These are phyloP conservation scores for Mortierella sp. DNA, from an alignment of 371 early-diverging fungal species.

Conservation along the genomic window DNA sequence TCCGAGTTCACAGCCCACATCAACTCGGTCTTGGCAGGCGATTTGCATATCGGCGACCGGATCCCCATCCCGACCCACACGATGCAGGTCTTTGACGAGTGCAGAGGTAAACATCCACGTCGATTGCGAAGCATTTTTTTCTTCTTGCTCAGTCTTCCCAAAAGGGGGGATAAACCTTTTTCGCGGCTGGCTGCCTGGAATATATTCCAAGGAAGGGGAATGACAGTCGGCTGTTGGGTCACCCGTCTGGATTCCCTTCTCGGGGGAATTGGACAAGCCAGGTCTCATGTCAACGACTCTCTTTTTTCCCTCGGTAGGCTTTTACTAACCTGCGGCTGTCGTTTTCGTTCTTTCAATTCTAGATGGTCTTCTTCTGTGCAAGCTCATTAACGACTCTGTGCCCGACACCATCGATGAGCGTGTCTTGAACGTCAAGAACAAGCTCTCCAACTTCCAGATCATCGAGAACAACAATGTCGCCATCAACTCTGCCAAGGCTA, in stretches of 20 bases:
- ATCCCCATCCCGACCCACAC: conserved; percentile 93
- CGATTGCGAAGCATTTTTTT: background rate
- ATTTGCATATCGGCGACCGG: conserved; percentile 84
- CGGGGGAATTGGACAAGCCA: background rate
- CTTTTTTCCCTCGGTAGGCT: background rate
- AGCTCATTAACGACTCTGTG: conserved; percentile 96
- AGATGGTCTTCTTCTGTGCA: conserved; percentile 96
- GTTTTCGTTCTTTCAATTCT: background rate
- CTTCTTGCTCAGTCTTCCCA: background rate
- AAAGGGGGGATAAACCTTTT: conserved; percentile 28
- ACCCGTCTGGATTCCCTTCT: background rate
- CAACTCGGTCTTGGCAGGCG: conserved; percentile 87
- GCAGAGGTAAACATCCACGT: conserved; percentile 70
- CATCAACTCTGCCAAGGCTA: conserved; percentile 97
- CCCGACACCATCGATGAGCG: conserved; percentile 99
- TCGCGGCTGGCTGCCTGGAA: conserved; percentile 16
- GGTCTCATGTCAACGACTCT: background rate
- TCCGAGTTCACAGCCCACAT: conserved; percentile 95
- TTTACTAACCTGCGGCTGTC: background rate
- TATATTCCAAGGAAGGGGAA: background rate
- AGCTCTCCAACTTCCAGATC: conserved; percentile 92
- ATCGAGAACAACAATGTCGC: conserved; percentile 98
- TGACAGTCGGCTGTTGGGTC: background rate
- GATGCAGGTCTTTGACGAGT: conserved; percentile 96
- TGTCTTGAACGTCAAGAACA: conserved; percentile 89